A percentile compares a stretch with the other conserved stretches of the same genome.
phyloP scores from a whole-genome alignment of 495 filamentous ascomycete species.

The Pyrenula massariospora region DNA sequence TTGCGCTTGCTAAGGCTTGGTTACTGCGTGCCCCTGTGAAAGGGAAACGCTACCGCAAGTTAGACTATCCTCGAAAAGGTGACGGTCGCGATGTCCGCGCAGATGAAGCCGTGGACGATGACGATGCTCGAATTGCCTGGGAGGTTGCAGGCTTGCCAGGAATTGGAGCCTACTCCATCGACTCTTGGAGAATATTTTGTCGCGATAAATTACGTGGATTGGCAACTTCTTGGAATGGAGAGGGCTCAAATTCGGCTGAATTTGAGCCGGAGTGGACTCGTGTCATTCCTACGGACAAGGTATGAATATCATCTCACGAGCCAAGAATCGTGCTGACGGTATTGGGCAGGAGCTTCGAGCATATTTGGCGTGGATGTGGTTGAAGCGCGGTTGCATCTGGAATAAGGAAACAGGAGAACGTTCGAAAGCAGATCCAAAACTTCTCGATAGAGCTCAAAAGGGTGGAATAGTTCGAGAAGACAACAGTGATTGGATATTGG shows the following conservation, averaged over 20 bases:
- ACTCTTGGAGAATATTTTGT: conserved; percentile 92
- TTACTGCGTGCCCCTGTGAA: conserved; percentile 46
- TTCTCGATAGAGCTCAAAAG: conserved; percentile 44
- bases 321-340: neutral
- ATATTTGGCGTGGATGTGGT: conserved; percentile 84
- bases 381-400: conserved; percentile 76
- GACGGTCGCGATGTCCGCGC: conserved; percentile 44
- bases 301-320: neutral
- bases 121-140: conserved; percentile 46
- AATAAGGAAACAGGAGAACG: conserved; percentile 58
- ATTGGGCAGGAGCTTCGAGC: conserved; percentile 53
- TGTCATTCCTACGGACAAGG: conserved; percentile 72
- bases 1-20: conserved; percentile 61
- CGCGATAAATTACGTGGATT: conserved; percentile 61
- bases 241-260: conserved; percentile 9
- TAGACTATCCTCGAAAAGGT: conserved; percentile 50
- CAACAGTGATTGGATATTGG: conserved; percentile 32
- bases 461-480: conserved; percentile 55
- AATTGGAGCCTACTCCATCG: conserved; percentile 74
- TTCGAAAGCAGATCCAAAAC: conserved; percentile 38
- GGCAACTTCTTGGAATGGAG: conserved; percentile 49
- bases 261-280: conserved; percentile 71
- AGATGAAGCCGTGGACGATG: conserved; percentile 34
- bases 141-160: conserved; percentile 81
- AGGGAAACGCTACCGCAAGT: conserved; percentile 49